phyloP scores from a whole-genome alignment of 352 stramenopile species.

The Globisporangium heterothallicum region DNA sequence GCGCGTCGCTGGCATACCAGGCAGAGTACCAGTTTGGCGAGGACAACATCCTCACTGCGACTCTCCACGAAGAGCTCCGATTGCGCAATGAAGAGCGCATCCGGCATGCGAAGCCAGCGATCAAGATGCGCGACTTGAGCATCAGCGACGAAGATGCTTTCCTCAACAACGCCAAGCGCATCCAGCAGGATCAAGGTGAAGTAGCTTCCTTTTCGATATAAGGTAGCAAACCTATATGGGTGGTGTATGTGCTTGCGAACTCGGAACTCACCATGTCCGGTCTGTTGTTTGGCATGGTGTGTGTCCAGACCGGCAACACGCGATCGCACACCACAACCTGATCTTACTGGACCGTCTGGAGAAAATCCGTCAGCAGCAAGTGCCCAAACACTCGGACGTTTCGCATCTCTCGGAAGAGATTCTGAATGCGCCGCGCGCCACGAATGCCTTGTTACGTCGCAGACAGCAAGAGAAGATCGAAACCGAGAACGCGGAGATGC shows the following conservation, averaged over 20 bases:
- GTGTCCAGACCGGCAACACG: constrained; percentile 33
- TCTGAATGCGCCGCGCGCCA: constrained; percentile 26
- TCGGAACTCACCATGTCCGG: no score
- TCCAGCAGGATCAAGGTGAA: constrained; percentile 65
- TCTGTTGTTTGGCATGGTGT: no score
- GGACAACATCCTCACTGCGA: constrained; percentile 54
- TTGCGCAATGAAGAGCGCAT: constrained; percentile 44
- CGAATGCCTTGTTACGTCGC: constrained; percentile 26
- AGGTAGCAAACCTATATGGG: no score
- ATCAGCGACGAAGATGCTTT: constrained; percentile 16
- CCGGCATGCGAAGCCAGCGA: constrained; percentile 34
- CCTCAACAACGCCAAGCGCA: constrained; percentile 46
- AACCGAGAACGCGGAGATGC: constrained; percentile 43
- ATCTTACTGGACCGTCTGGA: constrained; percentile 43
- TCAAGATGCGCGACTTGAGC: constrained; percentile 26
- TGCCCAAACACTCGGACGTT: constrained; percentile 58
- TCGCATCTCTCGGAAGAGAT: constrained; percentile 44
- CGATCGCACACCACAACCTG: constrained; percentile 49
- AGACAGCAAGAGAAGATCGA: constrained; percentile 42
- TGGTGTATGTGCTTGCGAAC: no score
- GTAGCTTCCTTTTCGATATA: no score
- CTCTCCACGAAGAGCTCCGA: constrained; percentile 35
- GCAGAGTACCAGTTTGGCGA: constrained; percentile 65
- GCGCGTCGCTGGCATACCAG: constrained; percentile 36
- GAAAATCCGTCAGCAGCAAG: constrained; percentile 38